Base-by-base conservation (phyloP, 805 yeast species). In the Metschnikowia vanudenii region DNA sequence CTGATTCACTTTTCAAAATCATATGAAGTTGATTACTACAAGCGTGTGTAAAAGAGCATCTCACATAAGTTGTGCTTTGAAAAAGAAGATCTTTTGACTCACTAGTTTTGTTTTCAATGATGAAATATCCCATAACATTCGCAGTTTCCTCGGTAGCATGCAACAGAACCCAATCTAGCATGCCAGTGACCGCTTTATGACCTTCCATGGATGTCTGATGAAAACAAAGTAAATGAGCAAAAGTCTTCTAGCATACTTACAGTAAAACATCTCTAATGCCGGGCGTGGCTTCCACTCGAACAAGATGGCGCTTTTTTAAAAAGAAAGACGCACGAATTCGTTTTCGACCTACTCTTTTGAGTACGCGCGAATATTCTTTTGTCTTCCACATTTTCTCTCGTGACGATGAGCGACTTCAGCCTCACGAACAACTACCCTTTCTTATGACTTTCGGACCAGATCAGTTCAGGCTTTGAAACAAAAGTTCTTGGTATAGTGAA, bases 111-210 rank as follows among this genome's bases (percentile, higher is more conserved):
- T 49, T 61, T 60, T 60, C 81, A 62, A 74, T 85, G 94, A 85
- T 85, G 91, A 85, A 81, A 74, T 70, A 69, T 74, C 69, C 82
- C 84, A 75, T 74, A 70, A 84, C 94, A 85, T 85, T 85, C 94
- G 92, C 94, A 85, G 94, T 85, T 85, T 85, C 91, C 92, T 80
- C 94, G 94, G 91, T 84, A 85, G 87, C 81, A 76, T 81, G 82
- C 90, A 78, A 71, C 71, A 71, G 89, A 85, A 84, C 91, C 91
- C 86, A 85, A 76, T 83, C 77, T 79, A 68, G 84, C 81, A 76
- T 75, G 80, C 69, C 89, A 73, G 90, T 85, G 91, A 84, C 91
- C 92, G 94, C 88, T 76, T 75, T 65, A 62, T 54, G 75, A 71
- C 88, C 92, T 85, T 85, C 92, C 91, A 81, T 82, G 94, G 91